Conservation (phyloP, 805 yeast species). For the Yarrowia keelungensis region DNA sequence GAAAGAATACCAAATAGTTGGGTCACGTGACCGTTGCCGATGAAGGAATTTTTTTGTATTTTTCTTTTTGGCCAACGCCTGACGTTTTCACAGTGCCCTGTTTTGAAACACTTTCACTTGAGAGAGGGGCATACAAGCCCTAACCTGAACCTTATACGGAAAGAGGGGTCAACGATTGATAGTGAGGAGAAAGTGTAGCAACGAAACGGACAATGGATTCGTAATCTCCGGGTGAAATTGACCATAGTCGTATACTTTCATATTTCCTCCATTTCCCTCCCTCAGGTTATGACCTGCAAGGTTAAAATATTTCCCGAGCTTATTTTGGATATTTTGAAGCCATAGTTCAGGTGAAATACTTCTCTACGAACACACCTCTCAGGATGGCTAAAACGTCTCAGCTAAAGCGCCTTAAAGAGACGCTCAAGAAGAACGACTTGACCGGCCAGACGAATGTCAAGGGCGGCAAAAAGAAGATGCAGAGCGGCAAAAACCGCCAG, state of each 20-base stretch:
- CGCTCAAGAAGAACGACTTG: constrained; percentile 76
- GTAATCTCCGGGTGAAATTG: not conserved
- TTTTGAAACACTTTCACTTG: no score
- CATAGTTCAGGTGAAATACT: no score
- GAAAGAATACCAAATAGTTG: not conserved
- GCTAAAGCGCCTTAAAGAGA: constrained; percentile 78
- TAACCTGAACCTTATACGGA: not conserved
- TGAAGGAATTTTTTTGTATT: no score
- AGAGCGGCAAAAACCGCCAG: constrained; percentile 53
- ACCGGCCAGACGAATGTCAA: constrained; percentile 79
- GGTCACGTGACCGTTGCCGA: no score
- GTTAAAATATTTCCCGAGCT: constrained; percentile 21
- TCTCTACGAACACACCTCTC: not conserved
- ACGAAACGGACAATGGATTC: no score
- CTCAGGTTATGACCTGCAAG: constrained; percentile 25
- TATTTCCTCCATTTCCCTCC: not conserved
- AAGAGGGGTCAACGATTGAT: not conserved
- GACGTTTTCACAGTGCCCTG: no score
- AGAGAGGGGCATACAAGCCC: not conserved
- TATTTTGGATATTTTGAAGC: not conserved
- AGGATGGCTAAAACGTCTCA: constrained; percentile 54
- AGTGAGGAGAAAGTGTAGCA: no score
- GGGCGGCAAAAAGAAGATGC: constrained; percentile 56
- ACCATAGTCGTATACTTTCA: no score
- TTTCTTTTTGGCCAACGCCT: no score